phyloP scores from a whole-genome alignment of 1,284 basidiomycete genomes.

The Athelia sp. region DNA sequence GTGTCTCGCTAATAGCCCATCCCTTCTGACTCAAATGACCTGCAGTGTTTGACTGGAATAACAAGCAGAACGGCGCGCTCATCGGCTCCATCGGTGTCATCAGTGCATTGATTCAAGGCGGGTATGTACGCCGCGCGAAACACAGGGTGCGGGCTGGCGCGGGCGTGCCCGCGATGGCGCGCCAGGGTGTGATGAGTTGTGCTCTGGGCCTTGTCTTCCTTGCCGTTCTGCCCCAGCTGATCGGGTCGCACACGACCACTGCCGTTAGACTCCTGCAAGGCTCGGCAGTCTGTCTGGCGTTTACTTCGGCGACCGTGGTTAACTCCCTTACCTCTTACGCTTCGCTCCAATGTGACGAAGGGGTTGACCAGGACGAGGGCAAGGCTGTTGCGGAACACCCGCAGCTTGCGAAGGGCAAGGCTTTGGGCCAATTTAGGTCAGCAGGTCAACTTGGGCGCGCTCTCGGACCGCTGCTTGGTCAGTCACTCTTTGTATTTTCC shows the following conservation, averaged over 20 bases:
- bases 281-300: conserved; percentile 78
- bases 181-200: conserved; percentile 71
- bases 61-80: conserved; percentile 83
- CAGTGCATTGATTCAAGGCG: conserved; percentile 83
- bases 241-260: conserved; percentile 33
- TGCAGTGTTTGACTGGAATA: conserved; percentile 81
- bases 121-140: conserved; percentile 79
- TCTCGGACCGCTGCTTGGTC: conserved; percentile 81
- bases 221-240: conserved; percentile 58
- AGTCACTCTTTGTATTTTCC: conserved; percentile 17
- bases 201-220: conserved; percentile 65
- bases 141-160: conserved; percentile 65
- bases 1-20: conserved; percentile 22
- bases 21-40: not conserved
- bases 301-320: conserved; percentile 89
- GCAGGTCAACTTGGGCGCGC: conserved; percentile 88
- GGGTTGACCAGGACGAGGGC: conserved; percentile 49
- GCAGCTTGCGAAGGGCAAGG: conserved; percentile 76
- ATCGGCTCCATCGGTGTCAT: conserved; percentile 86
- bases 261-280: conserved; percentile 63
- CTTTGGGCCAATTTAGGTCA: conserved; percentile 81
- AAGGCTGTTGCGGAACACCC: conserved; percentile 53
- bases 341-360: conserved; percentile 81
- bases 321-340: conserved; percentile 84
- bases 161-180: conserved; percentile 57